Evolutionary conservation across 2,329 filamentous ascomycete species (phyloP).

Genomic region (Periconia sp.): DNA sequence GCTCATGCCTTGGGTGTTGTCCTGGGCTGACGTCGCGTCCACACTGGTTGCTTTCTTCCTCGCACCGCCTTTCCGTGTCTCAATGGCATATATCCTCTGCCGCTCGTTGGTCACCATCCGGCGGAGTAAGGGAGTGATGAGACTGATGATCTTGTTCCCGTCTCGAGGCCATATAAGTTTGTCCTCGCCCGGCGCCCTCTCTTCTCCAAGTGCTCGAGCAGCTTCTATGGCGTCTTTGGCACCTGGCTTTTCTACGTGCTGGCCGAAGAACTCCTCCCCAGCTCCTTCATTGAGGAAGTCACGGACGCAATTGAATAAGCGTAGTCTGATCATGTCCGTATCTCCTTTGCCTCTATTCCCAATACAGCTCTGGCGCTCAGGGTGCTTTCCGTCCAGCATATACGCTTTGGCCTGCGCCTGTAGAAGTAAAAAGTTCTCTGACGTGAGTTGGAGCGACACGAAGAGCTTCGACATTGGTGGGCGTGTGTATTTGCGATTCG

Average conservation of each 20-base stretch:
- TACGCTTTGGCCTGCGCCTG: slow-evolving; percentile 63
- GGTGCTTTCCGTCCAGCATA: slow-evolving; percentile 62
- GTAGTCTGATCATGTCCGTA: slow-evolving; percentile 62
- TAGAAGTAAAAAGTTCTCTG: slow-evolving; percentile 62
- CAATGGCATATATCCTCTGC: slow-evolving; percentile 63
- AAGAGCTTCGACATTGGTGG: slow-evolving; percentile 65
- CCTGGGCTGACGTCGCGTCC: slow-evolving; percentile 19
- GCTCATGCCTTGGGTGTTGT: slow-evolving; percentile 6
- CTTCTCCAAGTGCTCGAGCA: slow-evolving; percentile 47
- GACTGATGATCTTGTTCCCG: slow-evolving; percentile 61
- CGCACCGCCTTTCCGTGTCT: slow-evolving; percentile 58
- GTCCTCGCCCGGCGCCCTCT: slow-evolving; percentile 41
- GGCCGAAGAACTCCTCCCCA: slow-evolving; percentile 59
- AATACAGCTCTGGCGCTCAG: slow-evolving; percentile 63
- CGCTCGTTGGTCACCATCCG: slow-evolving; percentile 67
- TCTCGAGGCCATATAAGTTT: slow-evolving; percentile 62
- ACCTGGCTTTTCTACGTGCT: slow-evolving; percentile 38
- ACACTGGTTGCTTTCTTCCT: slow-evolving; percentile 37
- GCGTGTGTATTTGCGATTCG: slow-evolving; percentile 62
- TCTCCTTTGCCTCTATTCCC: slow-evolving; percentile 62
- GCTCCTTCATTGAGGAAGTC: slow-evolving; percentile 59
- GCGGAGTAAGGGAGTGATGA: slow-evolving; percentile 62
- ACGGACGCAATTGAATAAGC: slow-evolving; percentile 62
- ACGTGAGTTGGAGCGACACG: slow-evolving; percentile 60
- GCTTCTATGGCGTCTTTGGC: slow-evolving; percentile 40